Evolutionary conservation across 2,329 filamentous ascomycete species (phyloP), one percentile per base, ranked within the genome.

Genomic region (Hymenoscyphus repandus): DNA sequence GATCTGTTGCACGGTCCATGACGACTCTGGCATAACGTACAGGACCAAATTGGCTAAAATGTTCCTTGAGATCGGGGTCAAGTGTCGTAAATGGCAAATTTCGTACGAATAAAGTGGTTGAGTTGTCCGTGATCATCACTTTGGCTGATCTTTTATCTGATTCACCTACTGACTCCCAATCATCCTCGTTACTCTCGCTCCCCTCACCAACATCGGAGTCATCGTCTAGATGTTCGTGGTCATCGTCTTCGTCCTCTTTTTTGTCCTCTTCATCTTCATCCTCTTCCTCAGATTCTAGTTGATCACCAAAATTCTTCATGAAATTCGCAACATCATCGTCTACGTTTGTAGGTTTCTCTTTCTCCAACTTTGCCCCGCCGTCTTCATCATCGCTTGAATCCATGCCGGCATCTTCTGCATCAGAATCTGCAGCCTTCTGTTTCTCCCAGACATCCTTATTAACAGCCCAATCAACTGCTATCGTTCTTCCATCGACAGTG

Each of bases 391-490:
- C 70, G 15, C 34, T 39, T n/a, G n/a, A 13, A n/a, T 33, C 32
- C 9, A 68, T 67, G 12, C 68, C 68, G 12, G 70, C 67, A 4
- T 62, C 67, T 37, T 68, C 62, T 45, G 68, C 66, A 10, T 68
- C 68, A 22, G 62, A 59, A 56, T 72, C 68, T 2, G 70, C 68
- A 20, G 63, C 62, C 41, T 73, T 66, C 48, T 82, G 76, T 54
- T 82, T 77, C 55, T 91, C 80, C 90, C 90, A 99, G 6, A 85
- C 83, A 38, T 85, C 78, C 72, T 95, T 96, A 54, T 96, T 90
- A 3, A 97, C 90, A 31, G 95, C 92, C 89, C 90, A 99, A 71
- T 99, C 93, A 6, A 99, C 93, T 27, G 92, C 93, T 54, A 99
- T 70, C 7, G 85, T 86, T 62, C 93, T 80, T 2, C 91, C 93